These are phyloP conservation scores for Lathyrus sativus DNA, from an alignment of 306 rosid species.

Conservation along the genomic window DNA sequence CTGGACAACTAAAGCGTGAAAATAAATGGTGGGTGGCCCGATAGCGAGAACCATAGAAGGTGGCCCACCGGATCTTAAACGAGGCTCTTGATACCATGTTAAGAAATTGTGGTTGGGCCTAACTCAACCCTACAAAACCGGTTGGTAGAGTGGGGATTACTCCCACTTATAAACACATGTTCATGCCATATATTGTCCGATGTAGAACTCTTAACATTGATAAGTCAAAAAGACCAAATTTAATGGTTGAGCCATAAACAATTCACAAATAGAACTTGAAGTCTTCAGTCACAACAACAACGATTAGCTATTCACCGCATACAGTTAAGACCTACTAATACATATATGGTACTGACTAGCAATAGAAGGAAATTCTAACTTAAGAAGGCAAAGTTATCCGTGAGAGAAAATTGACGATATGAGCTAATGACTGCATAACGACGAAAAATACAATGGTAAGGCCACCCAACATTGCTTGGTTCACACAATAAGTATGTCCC, in stretches of 20 bases:
- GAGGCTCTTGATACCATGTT: too few relatives aligned
- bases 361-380: slow-evolving; percentile 18
- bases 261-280: slow-evolving; percentile 5
- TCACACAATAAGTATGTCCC: slow-evolving; percentile 15
- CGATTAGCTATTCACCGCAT: background rate
- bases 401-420: slow-evolving; percentile 12
- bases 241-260: background rate
- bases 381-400: slow-evolving; percentile 1
- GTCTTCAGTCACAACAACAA: slow-evolving; percentile 1
- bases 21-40: too few relatives aligned
- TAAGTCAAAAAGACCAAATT: background rate
- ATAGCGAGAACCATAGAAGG: too few relatives aligned
- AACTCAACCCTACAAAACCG: too few relatives aligned
- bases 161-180: too few relatives aligned
- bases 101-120: too few relatives aligned
- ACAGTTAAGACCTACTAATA: background rate
- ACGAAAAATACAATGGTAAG: background rate
- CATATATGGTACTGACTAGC: slow-evolving; percentile 8
- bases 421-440: background rate
- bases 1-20: too few relatives aligned
- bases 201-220: too few relatives aligned
- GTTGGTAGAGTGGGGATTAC: too few relatives aligned
- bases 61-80: too few relatives aligned
- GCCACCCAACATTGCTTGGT: background rate
- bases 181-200: too few relatives aligned